Conservation (phyloP, 2,329 filamentous ascomycete species). For the Aspergillus cejpii region DNA sequence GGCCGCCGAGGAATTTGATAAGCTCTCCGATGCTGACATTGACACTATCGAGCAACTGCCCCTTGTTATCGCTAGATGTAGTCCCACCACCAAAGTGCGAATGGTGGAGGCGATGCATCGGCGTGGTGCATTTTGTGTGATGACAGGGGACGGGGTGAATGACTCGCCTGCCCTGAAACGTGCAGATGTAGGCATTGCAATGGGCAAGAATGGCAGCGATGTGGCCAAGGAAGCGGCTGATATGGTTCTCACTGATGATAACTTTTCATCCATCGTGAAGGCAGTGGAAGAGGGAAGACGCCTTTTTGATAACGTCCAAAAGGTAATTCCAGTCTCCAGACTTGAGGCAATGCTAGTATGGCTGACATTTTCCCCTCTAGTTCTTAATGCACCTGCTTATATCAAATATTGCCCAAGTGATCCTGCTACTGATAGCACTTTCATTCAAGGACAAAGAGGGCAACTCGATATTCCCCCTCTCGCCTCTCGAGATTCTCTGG, state of each 20-base stretch:
- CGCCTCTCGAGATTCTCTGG: conserved; percentile 81
- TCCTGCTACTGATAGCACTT: conserved; percentile 70
- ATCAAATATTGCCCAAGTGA: conserved; percentile 78
- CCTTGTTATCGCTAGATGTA: conserved; percentile 75
- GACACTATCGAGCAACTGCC: conserved; percentile 67
- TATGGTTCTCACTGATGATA: conserved; percentile 62
- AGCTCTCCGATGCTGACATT: conserved; percentile 47
- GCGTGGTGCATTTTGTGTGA: conserved; percentile 68
- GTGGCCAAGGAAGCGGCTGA: conserved; percentile 75
- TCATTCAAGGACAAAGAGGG: conserved; percentile 66
- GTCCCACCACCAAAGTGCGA: conserved; percentile 77
- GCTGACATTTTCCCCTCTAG: conserved; percentile 28
- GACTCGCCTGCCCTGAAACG: conserved; percentile 74
- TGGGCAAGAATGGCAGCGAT: conserved; percentile 77
- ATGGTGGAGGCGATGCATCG: conserved; percentile 86
- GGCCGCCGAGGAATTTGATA: conserved; percentile 52
- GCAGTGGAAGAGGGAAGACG: conserved; percentile 76
- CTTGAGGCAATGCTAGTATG: too few species aligned
- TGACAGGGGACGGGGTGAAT: conserved; percentile 86
- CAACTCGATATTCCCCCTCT: conserved; percentile 76
- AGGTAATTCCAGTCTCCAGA: conserved; percentile 32
- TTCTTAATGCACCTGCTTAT: conserved; percentile 73
- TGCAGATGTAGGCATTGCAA: conserved; percentile 80
- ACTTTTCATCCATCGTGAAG: conserved; percentile 78
- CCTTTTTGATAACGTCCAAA: conserved; percentile 86